Base-by-base conservation (phyloP, 2,329 filamentous ascomycete species). In the Penicillium sp. region DNA sequence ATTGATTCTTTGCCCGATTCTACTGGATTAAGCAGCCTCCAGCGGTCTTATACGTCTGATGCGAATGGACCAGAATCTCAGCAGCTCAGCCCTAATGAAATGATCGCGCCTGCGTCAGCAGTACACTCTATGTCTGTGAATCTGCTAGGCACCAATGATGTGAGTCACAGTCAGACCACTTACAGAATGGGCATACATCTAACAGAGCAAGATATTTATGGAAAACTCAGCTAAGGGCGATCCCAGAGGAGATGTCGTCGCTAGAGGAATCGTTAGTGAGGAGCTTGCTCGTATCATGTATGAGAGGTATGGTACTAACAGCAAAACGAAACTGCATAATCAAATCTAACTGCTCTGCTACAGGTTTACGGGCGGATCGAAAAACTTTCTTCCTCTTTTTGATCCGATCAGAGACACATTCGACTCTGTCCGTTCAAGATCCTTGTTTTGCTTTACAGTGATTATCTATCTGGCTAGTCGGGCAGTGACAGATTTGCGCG, bases 51-150 rank as follows among this genome's bases (percentile, higher is more conserved):
- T 33, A 61, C 65, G 3, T 58, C 57, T 21, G 65, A 72, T 48
- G 60, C 68, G 33, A 64, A 65, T 60, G 66, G 68, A 4, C 65
- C 66, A 1, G 71, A 74, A 12, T 67, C 68, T 9, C 71, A 74
- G 49, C 70, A 73, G 17, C 59, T 74, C 13, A 73, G 67, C 27
- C 70, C 72, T 1, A 70, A 71, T 53, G 72, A 74, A 49, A 73
- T 73, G 72, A 73, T 74, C 39, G 72, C 72, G 6, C 72, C 72
- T 1, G 68, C 65, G 2, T 73, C 71, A 10, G 70, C 66, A 2
- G 67, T 73, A 55, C 72, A 74, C 56, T 73, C 71, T 1, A 73
- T 74, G 71, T 74, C 72, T 10, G 70, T 74, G 23, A 74, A 73
- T 41, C 57, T 74, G 15, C 50, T 69, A 1, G 72, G 64, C 10